Evolutionary conservation across 1,284 basidiomycete genomes (phyloP), one percentile per base, ranked within the genome.

Genomic region (Apiotrichum sp.): DNA sequence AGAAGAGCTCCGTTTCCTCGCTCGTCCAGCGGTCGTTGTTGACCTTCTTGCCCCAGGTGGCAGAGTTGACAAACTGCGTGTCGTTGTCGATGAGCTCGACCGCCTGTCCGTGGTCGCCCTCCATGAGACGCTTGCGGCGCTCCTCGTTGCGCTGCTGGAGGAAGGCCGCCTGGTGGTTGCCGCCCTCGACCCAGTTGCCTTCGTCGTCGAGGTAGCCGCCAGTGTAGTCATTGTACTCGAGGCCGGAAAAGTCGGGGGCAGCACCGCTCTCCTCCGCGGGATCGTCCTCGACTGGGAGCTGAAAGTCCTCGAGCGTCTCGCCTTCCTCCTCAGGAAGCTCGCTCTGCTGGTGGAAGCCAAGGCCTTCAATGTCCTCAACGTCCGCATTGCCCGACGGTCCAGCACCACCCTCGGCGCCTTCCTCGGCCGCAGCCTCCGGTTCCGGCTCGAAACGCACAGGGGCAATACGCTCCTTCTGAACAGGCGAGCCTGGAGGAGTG

Each of bases 1-100:
- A 64, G 56, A 72, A 68, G 11, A 70, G 47, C 47, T 69, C 66
- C 10, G 67, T 72, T 42, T 72, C 70, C 46, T 59, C 56, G 8
- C 42, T 39, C 3, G 61, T 65, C 70, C 70, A 72, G 41, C 65
- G 54, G 36, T 64, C 65, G 22, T 64, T 61, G 34, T 46, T 46
- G 31, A 55, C 55, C 41, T 58, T 60, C 46, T 67, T 69, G 16
- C 57, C 57, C 60, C 58, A 68, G 8, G 64, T 64, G 11, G 52
- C 54, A 11, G 61, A 62, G 52, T 72, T 72, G 56, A 72, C 59
- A 52, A 72, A 67, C 53, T 60, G 59, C 29, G 66, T 67, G 34
- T 66, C 66, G 48, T 64, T 61, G 54, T 72, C 65, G 34, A 67
- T 64, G 42, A 69, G 59, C 39, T 65, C 61, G 9, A 69, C 63